Conservation (phyloP, 2,329 filamentous ascomycete species). For the Aspergillus ruber region DNA sequence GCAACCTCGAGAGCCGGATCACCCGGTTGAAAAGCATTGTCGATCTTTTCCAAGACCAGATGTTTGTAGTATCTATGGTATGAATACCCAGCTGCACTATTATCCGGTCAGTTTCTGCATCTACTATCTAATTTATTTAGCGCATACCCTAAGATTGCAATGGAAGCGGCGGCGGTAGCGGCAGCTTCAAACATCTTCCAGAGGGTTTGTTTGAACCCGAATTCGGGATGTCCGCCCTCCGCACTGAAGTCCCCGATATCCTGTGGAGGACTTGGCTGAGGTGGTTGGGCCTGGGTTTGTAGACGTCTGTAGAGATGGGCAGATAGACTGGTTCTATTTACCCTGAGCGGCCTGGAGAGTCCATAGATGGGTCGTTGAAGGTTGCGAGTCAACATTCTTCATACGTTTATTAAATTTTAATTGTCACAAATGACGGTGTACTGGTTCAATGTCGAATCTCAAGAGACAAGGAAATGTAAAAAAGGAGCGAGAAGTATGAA, state of each 20-base stretch:
- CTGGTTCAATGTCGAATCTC: neutral
- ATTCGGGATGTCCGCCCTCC: slow-evolving; percentile 18
- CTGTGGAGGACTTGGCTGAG: slow-evolving; percentile 18
- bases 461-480: neutral
- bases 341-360: slow-evolving; percentile 10
- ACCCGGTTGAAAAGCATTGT: slow-evolving; percentile 82
- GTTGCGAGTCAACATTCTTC: slow-evolving; percentile 17
- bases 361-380: slow-evolving; percentile 17
- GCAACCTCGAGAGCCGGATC: slow-evolving; percentile 83
- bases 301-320: slow-evolving; percentile 13
- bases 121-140: neutral
- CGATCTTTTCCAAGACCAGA: slow-evolving; percentile 86
- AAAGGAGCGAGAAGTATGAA: slow-evolving; percentile 9
- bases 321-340: slow-evolving; percentile 7
- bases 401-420: neutral
- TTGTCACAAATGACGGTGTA: neutral
- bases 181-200: slow-evolving; percentile 67
- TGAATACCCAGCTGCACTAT: slow-evolving; percentile 59
- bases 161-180: slow-evolving; percentile 68
- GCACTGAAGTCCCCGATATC: slow-evolving; percentile 22
- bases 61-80: slow-evolving; percentile 86
- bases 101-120: slow-evolving; percentile 8
- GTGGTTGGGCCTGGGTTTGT: slow-evolving; percentile 15
- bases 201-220: slow-evolving; percentile 32
- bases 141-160: slow-evolving; percentile 58